phyloP scores from a whole-genome alignment of 129 eudicot species.

The Logfia minima region DNA sequence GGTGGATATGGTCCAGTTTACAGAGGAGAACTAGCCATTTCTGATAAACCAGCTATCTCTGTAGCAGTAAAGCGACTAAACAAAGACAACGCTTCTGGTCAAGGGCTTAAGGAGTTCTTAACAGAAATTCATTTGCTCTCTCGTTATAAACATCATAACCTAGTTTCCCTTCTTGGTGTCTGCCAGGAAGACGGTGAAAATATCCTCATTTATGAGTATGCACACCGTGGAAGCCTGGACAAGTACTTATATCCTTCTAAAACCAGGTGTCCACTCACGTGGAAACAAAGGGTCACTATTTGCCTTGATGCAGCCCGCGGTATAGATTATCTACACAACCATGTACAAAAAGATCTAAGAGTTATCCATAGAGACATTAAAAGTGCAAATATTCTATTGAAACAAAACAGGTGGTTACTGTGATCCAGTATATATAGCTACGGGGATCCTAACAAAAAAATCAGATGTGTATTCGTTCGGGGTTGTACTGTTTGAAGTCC shows the following conservation, averaged over 20 bases:
- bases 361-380: too few species aligned
- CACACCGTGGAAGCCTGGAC: too few species aligned
- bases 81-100: not conserved
- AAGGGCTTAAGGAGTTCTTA: not conserved
- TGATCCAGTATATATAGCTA: not conserved
- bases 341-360: too few species aligned
- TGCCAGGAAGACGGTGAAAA: not conserved
- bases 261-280: too few species aligned
- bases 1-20: not conserved
- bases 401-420: not conserved
- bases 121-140: not conserved
- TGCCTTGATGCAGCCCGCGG: too few species aligned
- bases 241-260: too few species aligned
- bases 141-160: not conserved
- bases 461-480: not conserved
- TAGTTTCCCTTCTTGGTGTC: not conserved
- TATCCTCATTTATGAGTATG: not conserved
- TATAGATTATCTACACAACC: too few species aligned
- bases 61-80: not conserved
- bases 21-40: not conserved
- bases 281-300: too few species aligned
- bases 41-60: not conserved
- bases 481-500: not conserved
- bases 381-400: too few species aligned
- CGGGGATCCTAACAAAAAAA: not conserved